Evolutionary conservation across 148 eudicot species (phyloP).

Genomic region (Cornus florida): DNA sequence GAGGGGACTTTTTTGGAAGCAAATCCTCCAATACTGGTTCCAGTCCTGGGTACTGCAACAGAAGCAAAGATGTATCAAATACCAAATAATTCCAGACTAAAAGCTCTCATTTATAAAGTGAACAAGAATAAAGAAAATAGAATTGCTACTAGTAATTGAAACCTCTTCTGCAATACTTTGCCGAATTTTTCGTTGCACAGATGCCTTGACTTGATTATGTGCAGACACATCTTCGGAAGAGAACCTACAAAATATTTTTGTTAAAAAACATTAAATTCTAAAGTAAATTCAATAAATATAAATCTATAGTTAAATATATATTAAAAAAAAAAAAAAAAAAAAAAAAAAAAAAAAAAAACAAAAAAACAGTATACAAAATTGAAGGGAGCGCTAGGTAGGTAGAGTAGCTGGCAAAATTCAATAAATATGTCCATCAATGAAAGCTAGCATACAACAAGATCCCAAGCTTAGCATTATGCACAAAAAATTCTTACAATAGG

Average conservation of each 20-base stretch:
- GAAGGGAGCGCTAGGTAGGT: too few species aligned
- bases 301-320: too few species aligned
- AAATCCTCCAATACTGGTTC: conserved; percentile 94
- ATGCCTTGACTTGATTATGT: conserved; percentile 98
- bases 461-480: background rate
- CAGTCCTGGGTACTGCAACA: conserved; percentile 90
- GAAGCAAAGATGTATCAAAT: conserved; percentile 6
- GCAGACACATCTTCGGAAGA: conserved; percentile 91
- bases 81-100: background rate
- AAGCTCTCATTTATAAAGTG: background rate
- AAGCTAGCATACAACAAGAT: background rate
- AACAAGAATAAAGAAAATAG: background rate
- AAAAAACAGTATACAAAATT: too few species aligned
- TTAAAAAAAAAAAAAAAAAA: too few species aligned
- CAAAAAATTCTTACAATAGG: background rate
- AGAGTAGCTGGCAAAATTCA: background rate
- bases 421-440: background rate
- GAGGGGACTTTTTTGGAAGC: conserved; percentile 93
- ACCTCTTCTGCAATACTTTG: conserved; percentile 97
- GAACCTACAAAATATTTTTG: conserved; percentile 47
- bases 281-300: background rate
- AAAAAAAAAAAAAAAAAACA: too few species aligned
- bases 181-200: conserved; percentile 87
- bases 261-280: background rate
- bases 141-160: conserved; percentile 1